Evolutionary conservation across 2,329 filamentous ascomycete species (phyloP), one percentile per base, ranked within the genome.

Genomic region (Sclerotinia borealis): DNA sequence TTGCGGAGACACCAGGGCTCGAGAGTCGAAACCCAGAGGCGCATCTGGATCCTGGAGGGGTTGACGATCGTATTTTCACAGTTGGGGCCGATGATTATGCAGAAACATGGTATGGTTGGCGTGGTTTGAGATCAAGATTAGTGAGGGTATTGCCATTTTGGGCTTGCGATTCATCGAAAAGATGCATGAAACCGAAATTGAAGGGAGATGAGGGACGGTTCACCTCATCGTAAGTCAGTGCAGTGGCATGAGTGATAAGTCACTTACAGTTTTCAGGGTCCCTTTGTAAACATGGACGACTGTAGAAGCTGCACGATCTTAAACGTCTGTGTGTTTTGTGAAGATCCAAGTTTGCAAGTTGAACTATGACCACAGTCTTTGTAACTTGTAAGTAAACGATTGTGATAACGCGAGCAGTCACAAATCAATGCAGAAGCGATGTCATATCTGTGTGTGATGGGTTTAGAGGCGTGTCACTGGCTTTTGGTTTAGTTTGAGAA

Each of bases 151-250:
- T 34, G 54, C 27, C 29, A 25, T 56, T 56, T 56, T 56, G n/a
- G 39, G 27, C 11, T 45, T 56, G 19, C 17, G 2, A 34, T 56
- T 11, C 8, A 29, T 45, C 9, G 39, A 56, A 45, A 56, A 34
- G 39, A 8, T 55, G 25, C 36, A 41, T 39, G 25, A 4, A 41
- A 10, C 11, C 22, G 51, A 55, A 55, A 55, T 55, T 55, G 27
- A 27, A 43, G 52, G 52, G 37, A 41, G 17, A 55, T 55, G 37
- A 55, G 15, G 25, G 37, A 43, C 27, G 10, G 52, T 43, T 55
- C 52, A 55, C 25, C 17, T 43, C 52, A 55, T 41, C 52, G 52
- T 55, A 22, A 34, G 27, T 56, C 39, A 45, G 54, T 45, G 54
- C 39, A 56, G n/a, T 34, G 13, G 37, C 19, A 22, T 8, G 5